Evolutionary conservation across 805 yeast genomes (phyloP).

Genomic region (Candida pseudoglaebosa): DNA sequence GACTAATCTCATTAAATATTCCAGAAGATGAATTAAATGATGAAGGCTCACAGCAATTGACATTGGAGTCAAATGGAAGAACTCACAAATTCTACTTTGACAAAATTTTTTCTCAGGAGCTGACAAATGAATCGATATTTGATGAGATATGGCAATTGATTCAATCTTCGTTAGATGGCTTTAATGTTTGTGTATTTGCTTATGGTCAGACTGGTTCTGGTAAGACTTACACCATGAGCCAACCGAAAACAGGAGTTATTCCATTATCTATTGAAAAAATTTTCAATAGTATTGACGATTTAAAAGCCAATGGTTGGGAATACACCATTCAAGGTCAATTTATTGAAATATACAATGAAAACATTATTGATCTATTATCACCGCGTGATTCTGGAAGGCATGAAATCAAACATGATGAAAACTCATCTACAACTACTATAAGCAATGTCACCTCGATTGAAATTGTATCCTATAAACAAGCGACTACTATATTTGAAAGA

Average conservation of each 20-base stretch:
- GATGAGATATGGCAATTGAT: slow-evolving; percentile 82
- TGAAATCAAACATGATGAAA: slow-evolving; percentile 70
- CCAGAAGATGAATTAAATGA: slow-evolving; percentile 27
- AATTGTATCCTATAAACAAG: slow-evolving; percentile 47
- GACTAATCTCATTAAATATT: slow-evolving; percentile 14
- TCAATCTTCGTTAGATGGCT: slow-evolving; percentile 78
- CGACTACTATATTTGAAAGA: slow-evolving; percentile 43
- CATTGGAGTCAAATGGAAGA: slow-evolving; percentile 12
- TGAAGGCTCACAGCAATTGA: slow-evolving; percentile 32
- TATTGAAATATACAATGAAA: slow-evolving; percentile 86
- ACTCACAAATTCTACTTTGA: slow-evolving; percentile 62
- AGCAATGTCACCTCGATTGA: slow-evolving; percentile 53
- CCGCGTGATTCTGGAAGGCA: slow-evolving; percentile 33
- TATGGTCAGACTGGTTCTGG: slow-evolving; percentile 98
- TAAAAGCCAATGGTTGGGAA: slow-evolving; percentile 57
- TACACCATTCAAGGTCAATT: slow-evolving; percentile 68
- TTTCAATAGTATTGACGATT: slow-evolving; percentile 48
- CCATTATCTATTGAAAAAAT: slow-evolving; percentile 71
- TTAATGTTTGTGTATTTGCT: slow-evolving; percentile 88
- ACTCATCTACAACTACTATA: slow-evolving; percentile 50
- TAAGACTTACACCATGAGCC: slow-evolving; percentile 87
- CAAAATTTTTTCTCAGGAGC: slow-evolving; percentile 57
- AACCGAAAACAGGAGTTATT: slow-evolving; percentile 68
- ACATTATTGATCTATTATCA: slow-evolving; percentile 62
- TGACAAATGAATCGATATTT: slow-evolving; percentile 63